Conservation (phyloP, 108 stramenopile species). For the Skeletonema menzelii region DNA sequence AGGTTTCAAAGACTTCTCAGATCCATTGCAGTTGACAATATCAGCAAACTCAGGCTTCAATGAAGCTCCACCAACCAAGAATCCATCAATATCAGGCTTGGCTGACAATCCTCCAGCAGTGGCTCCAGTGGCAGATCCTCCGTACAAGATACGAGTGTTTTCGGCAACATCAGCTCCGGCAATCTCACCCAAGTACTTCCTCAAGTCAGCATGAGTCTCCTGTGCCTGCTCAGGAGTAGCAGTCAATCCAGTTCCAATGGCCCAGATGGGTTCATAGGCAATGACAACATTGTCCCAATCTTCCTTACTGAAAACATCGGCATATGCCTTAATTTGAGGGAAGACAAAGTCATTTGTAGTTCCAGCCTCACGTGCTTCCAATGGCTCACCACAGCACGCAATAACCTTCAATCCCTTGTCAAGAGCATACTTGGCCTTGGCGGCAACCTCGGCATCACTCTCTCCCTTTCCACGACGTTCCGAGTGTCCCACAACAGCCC, state of each 20-base stretch:
- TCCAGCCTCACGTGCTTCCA: constrained; percentile 94
- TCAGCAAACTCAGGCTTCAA: constrained; percentile 97
- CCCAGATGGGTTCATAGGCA: constrained; percentile 97
- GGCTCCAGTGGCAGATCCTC: constrained; percentile 89
- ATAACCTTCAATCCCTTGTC: constrained; percentile 92
- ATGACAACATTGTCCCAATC: constrained; percentile 90
- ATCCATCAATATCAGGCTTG: constrained; percentile 99
- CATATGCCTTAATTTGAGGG: constrained; percentile 96
- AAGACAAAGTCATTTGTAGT: constrained; percentile 97
- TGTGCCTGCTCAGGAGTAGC: constrained; percentile 97
- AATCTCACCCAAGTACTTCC: constrained; percentile 83
- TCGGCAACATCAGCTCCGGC: constrained; percentile 88
- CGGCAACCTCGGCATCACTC: constrained; percentile 85
- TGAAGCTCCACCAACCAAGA: constrained; percentile 99
- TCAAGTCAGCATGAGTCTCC: constrained; percentile 88
- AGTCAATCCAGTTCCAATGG: constrained; percentile 97
- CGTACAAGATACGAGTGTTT: constrained; percentile 91
- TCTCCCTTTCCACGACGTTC: constrained; percentile 98
- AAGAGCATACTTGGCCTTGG: constrained; percentile 95
- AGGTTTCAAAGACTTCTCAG: constrained; percentile 62
- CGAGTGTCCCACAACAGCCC: constrained; percentile 96
- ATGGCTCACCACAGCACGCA: constrained; percentile 98
- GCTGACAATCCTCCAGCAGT: constrained; percentile 93
- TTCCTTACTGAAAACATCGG: constrained; percentile 81
- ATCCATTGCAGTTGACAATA: constrained; percentile 89